phyloP scores from a whole-genome alignment of 2,329 filamentous ascomycete species.

The Aspergillus candidus region DNA sequence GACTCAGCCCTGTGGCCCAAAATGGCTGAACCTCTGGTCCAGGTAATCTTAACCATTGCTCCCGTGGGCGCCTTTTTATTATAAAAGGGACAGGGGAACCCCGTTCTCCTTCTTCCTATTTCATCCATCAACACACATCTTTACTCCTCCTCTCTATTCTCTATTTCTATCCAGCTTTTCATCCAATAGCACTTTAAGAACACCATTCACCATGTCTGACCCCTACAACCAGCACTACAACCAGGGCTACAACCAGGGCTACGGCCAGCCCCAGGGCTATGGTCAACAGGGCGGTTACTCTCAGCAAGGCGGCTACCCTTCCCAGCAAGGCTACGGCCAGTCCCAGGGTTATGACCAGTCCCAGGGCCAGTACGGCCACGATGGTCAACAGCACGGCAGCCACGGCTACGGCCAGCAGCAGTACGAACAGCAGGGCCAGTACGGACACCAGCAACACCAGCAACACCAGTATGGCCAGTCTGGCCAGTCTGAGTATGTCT shows the following conservation, averaged over 20 bases:
- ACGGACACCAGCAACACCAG: conserved; percentile 9
- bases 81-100: conserved; percentile 10
- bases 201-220: conserved; percentile 20
- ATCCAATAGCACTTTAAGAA: not conserved
- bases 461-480: not conserved
- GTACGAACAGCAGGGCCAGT: conserved; percentile 16
- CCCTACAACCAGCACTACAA: conserved; percentile 25
- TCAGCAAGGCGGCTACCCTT: conserved; percentile 16
- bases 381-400: conserved; percentile 12
- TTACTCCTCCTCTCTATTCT: conserved; percentile 1
- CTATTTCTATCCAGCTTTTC: not conserved
- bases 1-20: not conserved
- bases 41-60: not conserved
- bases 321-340: conserved; percentile 25
- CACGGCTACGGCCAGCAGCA: conserved; percentile 15
- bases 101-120: not conserved
- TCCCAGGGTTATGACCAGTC: conserved; percentile 22
- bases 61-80: conserved; percentile 11
- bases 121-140: conserved; percentile 3
- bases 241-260: conserved; percentile 20
- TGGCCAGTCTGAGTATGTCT: conserved; percentile 14
- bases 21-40: too few species aligned
- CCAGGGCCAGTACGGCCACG: conserved; percentile 13
- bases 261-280: conserved; percentile 21
- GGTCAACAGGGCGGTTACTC: conserved; percentile 18